Evolutionary conservation across 768 basidiomycete species (phyloP), one percentile per base, ranked within the genome.

Genomic region (Dacryopinax primogenitus): DNA sequence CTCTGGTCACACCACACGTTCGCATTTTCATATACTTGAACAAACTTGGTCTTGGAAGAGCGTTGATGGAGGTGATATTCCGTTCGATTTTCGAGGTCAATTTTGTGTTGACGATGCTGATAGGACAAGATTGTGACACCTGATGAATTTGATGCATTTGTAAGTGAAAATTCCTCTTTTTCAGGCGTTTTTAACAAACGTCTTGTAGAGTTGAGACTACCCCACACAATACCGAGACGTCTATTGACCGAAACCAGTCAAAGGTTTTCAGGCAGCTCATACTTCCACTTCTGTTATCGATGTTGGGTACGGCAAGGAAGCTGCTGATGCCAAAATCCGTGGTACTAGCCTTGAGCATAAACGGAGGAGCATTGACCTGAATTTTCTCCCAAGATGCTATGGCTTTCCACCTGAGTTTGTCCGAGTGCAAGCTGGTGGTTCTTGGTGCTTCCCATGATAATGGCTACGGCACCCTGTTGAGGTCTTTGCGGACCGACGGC

Each of bases 311-410:
- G 83, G 79, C 62, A 88, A 88, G 75, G 87, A 88, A 77, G 85
- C 83, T 2, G 86, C 85, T 32, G 86, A 88, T 73, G 80, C 83
- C 45, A 88, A 88, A 75, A 82, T 88, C 72, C 86, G 86, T 79
- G 84, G 87, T 86, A 68, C 62, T 72, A 63, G 26, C 33, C 21
- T 32, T 15, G 30, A 21, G 7, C 63, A 33, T 4, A 34, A 26
- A 41, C 9, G 58, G 39, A 16, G 28, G 6, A 13, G 34, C 45
- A 58, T 44, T 16, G 9, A 26, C 33, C 30, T 70, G 72, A 64
- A 70, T 65, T 32, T 15, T 35, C 41, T 12, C n/a, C 15, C 26
- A 88, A 88, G 73, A 84, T 86, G 73, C 75, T 90, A 51, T 81
- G 86, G 72, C 86, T 85, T 15, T 88, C 82, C 73, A 78, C 81